A percentile compares a stretch with the other conserved stretches of the same genome.
phyloP scores from a whole-genome alignment of 1,139 yeast genomes.

The Groenewaldozyma auringiensis region DNA sequence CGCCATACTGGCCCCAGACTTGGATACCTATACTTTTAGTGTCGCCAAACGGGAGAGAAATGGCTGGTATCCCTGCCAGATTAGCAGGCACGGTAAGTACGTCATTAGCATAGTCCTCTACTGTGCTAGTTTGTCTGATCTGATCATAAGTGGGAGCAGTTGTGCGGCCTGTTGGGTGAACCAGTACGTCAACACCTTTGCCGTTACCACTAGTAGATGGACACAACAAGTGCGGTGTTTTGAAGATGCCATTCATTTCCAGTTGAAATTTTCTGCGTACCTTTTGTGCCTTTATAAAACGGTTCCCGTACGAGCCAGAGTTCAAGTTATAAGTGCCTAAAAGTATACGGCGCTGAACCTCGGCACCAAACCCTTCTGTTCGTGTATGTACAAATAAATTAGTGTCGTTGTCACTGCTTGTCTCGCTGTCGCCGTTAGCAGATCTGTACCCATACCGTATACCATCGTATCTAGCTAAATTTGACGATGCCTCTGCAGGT shows the following conservation, averaged over 20 bases:
- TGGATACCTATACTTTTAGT: conserved; percentile 55
- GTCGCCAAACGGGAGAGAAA: conserved; percentile 55
- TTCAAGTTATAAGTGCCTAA: conserved; percentile 83
- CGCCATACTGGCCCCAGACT: conserved; percentile 78
- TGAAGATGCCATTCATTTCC: conserved; percentile 62
- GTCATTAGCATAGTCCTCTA: conserved; percentile 70
- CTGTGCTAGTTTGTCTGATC: conserved; percentile 34
- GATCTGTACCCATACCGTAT: conserved; percentile 67
- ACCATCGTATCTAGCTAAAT: conserved; percentile 85
- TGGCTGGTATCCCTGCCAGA: conserved; percentile 82
- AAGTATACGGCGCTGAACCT: conserved; percentile 73
- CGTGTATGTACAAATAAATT: conserved; percentile 53
- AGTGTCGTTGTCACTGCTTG: conserved; percentile 24
- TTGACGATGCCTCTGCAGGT: conserved; percentile 92
- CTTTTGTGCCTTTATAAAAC: conserved; percentile 67
- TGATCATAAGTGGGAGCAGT: conserved; percentile 48
- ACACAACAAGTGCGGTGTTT: conserved; percentile 40
- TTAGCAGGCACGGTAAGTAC: conserved; percentile 86
- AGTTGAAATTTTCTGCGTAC: conserved; percentile 52
- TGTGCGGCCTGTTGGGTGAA: conserved; percentile 67
- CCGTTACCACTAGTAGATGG: conserved; percentile 11
- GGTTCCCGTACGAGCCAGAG: conserved; percentile 66
- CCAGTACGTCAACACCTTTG: conserved; percentile 52
- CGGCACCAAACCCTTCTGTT: conserved; percentile 60
- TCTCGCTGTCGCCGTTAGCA: conserved; percentile 8